Percentiles rank a stretch among this genome's conserved stretches.
Conservation (phyloP, 345 rosid genomes). For the Bruguiera sexangula region DNA sequence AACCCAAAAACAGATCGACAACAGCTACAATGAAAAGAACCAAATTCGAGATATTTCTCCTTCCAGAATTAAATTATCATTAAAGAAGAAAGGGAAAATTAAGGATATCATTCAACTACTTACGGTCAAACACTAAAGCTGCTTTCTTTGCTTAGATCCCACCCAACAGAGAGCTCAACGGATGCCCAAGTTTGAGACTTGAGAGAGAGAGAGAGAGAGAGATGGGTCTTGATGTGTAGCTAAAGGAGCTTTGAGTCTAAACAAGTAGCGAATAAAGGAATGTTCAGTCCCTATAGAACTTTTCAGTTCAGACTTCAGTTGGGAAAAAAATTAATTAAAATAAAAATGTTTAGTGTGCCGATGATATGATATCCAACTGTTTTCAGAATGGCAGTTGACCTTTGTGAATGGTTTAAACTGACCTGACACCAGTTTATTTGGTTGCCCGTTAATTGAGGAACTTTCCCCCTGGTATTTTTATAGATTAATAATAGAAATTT, state of each 20-base stretch:
- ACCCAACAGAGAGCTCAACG: background rate
- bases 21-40: too few species aligned
- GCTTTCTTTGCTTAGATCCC: slow-evolving; percentile 12
- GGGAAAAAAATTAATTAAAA: too few species aligned
- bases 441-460: background rate
- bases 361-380: background rate
- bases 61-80: background rate
- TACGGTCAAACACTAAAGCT: background rate
- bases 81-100: background rate
- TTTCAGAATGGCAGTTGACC: background rate
- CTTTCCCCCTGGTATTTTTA: background rate
- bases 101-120: background rate
- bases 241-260: background rate
- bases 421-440: background rate
- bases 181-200: background rate
- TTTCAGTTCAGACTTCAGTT: background rate
- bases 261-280: background rate
- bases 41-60: background rate
- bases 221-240: background rate
- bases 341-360: background rate
- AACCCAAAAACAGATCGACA: too few species aligned
- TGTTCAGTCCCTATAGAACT: background rate
- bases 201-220: too few species aligned
- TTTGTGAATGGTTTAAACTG: background rate
- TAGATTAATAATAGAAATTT: too few species aligned